Percentiles rank a stretch among this genome's conserved stretches.
These are phyloP conservation scores for Keithomyces neogunnii DNA, from an alignment of 2,329 filamentous ascomycete genomes.

Conservation along the genomic window DNA sequence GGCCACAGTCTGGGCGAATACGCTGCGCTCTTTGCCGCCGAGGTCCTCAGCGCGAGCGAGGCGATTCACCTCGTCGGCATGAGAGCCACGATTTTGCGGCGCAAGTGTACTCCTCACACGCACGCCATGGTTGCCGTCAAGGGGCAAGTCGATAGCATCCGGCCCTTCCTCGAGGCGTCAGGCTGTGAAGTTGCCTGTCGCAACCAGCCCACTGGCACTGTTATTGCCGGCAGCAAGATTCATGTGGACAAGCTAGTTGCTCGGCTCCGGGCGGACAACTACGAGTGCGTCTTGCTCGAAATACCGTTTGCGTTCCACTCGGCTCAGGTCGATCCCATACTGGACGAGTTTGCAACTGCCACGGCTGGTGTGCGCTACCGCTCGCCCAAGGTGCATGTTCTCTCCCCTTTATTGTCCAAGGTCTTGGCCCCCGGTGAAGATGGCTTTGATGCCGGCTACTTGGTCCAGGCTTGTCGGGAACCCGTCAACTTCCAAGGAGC, in stretches of 20 bases:
- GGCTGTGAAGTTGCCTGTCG: slow-evolving; percentile 40
- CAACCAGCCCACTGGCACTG: slow-evolving; percentile 53
- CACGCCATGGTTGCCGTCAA: slow-evolving; percentile 50
- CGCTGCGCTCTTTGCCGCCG: slow-evolving; percentile 61
- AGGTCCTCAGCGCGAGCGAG: slow-evolving; percentile 62
- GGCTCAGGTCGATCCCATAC: slow-evolving; percentile 27
- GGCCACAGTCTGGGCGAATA: slow-evolving; percentile 66
- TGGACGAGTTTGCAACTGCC: slow-evolving; percentile 33
- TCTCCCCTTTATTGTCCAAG: slow-evolving; percentile 37
- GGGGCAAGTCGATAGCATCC: slow-evolving; percentile 14
- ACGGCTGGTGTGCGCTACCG: slow-evolving; percentile 1
- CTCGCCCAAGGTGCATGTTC: slow-evolving; percentile 7
- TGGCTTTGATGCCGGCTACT: neutral
- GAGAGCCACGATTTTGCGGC: slow-evolving; percentile 56
- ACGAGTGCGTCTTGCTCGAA: slow-evolving; percentile 15
- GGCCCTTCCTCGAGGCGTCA: slow-evolving; percentile 32
- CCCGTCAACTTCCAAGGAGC: neutral
- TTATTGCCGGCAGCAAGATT: slow-evolving; percentile 19
- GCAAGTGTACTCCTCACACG: slow-evolving; percentile 56
- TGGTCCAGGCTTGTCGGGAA: neutral
- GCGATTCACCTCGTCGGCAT: slow-evolving; percentile 63
- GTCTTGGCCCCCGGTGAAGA: slow-evolving; percentile 23
- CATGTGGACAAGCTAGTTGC: slow-evolving; percentile 3
- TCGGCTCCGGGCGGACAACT: slow-evolving; percentile 12
- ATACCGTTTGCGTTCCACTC: slow-evolving; percentile 26